Evolutionary conservation across 441 rosid species (phyloP), one percentile per base, ranked within the genome.

Genomic region (Pelargonium cotyledonis): DNA sequence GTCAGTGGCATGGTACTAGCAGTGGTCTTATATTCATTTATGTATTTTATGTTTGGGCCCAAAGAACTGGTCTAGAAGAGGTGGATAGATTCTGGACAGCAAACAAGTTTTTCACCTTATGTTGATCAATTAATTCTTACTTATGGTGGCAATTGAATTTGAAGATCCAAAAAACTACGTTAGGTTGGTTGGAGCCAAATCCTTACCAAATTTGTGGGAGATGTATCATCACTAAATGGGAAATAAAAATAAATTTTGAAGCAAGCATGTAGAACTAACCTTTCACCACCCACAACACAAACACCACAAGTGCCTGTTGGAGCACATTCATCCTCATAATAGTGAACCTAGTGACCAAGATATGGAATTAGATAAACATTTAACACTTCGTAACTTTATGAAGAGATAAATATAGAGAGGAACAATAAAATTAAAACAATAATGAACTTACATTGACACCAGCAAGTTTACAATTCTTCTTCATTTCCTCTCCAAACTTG

Each of bases 401-500:
- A 51, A 47, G 19, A 51, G 55, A n/a, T 47, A 47, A 47, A 47
- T 47, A 15, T n/a, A 47, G 15, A 47, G 55, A 15, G 55, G 15
- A 61, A 60, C 10, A 46, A n/a, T 26, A 21, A 23, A 41, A 69
- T 23, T 23, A 23, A 23, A 23, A 23, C 2, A 43, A 43, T 53
- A 14, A 46, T 8, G 43, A 51, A 65, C 85, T 71, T 70, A 94
- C 99, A 76, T 88, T 91, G 67, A 94, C 89, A 76, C 97, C 99
- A 74, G 96, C 87, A 40, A 70, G 80, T 41, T 73, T 86, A 38
- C 85, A 81, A 76, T 83, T 80, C 75, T 91, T 94, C 85, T 83
- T 94, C 99, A 94, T 94, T 77, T 91, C 96, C 78, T 84, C 96
- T 14, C 99, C 99, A 83, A 81, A 91, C 72, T 87, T 87, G 78